phyloP scores from a whole-genome alignment of 257 asterid species.

The Capsicum chinense region DNA sequence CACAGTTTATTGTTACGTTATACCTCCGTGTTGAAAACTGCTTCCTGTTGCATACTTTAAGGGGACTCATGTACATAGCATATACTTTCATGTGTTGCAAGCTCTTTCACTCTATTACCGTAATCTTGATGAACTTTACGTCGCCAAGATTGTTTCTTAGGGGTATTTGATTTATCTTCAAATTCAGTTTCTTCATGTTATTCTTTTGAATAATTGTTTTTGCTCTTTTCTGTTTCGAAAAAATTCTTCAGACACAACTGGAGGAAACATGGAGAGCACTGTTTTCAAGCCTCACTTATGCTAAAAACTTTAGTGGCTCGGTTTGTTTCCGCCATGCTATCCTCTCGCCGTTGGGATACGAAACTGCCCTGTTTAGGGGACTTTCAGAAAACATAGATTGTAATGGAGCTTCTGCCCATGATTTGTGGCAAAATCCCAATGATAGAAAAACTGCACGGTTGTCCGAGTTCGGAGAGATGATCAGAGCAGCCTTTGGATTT shows the following conservation, averaged over 20 bases:
- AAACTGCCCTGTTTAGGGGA: constrained; percentile 86
- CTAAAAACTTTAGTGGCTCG: constrained; percentile 68
- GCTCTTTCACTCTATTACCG: background rate
- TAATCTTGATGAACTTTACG: constrained; percentile 14
- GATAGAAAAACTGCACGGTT: constrained; percentile 74
- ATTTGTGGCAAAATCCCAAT: constrained; percentile 68
- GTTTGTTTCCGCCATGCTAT: constrained; percentile 91
- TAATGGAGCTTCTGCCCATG: constrained; percentile 71
- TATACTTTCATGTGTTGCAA: background rate
- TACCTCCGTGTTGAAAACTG: background rate
- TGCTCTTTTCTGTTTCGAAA: background rate
- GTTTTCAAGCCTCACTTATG: constrained; percentile 82
- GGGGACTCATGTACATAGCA: background rate
- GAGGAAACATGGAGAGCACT: constrained; percentile 94
- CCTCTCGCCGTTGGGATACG: constrained; percentile 91
- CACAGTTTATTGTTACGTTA: background rate
- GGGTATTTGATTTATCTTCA: background rate
- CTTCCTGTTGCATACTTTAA: background rate
- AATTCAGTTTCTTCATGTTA: constrained; percentile 5
- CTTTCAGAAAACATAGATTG: constrained; percentile 67
- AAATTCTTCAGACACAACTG: constrained; percentile 62
- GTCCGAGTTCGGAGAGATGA: constrained; percentile 97
- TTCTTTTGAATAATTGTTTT: background rate
- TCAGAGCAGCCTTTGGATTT: constrained; percentile 77
- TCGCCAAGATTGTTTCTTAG: background rate